phyloP scores from a whole-genome alignment of 2,329 filamentous ascomycete species.

The Clarireedia sp. region DNA sequence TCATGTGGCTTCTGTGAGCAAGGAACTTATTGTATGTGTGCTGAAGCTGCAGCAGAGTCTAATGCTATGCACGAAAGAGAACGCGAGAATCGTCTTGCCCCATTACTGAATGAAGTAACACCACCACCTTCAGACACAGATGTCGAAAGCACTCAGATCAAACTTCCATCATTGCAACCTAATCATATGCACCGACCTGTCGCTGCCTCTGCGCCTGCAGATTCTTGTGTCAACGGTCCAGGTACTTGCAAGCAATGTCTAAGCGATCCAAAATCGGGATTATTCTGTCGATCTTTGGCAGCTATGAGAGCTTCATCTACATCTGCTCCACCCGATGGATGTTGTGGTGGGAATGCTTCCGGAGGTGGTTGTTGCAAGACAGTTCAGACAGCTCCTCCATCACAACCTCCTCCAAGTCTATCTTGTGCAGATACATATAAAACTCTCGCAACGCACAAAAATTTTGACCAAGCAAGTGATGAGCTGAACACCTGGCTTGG shows the following conservation, averaged over 20 bases:
- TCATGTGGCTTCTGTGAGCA: constrained; percentile 78
- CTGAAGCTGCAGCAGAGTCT: constrained; percentile 44
- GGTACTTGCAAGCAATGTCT: constrained; percentile 74
- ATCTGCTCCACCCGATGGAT: constrained; percentile 39
- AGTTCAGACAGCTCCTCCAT: constrained; percentile 21
- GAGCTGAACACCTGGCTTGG: constrained; percentile 71
- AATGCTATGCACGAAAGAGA: constrained; percentile 28
- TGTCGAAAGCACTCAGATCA: constrained; percentile 49
- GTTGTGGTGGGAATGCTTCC: constrained; percentile 52
- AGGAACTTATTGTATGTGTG: constrained; percentile 75
- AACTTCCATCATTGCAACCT: constrained; percentile 42
- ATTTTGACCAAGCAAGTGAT: constrained; percentile 65
- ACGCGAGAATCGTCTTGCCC: constrained; percentile 31
- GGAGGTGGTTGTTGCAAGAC: constrained; percentile 57
- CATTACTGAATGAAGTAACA: constrained; percentile 41
- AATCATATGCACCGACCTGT: constrained; percentile 28
- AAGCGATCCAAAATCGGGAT: constrained; percentile 67
- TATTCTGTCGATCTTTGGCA: constrained; percentile 76
- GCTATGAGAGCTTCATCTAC: constrained; percentile 40
- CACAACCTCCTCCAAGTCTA: constrained; percentile 39
- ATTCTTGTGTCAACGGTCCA: constrained; percentile 49
- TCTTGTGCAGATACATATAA: constrained; percentile 74
- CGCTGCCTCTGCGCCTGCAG: constrained; percentile 13
- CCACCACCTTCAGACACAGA: constrained; percentile 47
- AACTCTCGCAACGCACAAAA: constrained; percentile 67